phyloP scores from a whole-genome alignment of 257 asterid species.

The Fraxinus excelsior region DNA sequence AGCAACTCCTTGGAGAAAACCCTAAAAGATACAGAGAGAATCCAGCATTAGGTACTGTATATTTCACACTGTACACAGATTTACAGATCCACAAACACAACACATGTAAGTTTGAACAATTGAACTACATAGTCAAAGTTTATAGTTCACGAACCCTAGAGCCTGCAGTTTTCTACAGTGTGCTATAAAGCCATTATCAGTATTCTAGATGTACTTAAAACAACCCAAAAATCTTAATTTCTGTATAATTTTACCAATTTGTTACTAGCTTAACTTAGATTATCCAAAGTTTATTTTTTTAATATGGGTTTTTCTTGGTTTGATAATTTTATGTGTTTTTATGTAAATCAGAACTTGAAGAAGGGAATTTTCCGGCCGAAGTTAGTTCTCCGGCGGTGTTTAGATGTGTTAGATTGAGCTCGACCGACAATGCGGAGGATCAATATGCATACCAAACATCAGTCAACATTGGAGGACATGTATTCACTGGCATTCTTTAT shows the following conservation, averaged over 20 bases:
- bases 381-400: conserved; percentile 68
- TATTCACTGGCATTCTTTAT: conserved; percentile 74
- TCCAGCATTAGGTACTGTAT: conserved; percentile 43
- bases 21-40: conserved; percentile 67
- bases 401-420: conserved; percentile 69
- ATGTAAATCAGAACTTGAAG: conserved; percentile 40
- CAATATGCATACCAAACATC: conserved; percentile 79
- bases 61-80: conserved; percentile 2
- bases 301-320: background rate
- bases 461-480: conserved; percentile 69
- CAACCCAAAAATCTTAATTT: conserved; percentile 13
- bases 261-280: conserved; percentile 21
- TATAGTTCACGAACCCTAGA: conserved; percentile 11
- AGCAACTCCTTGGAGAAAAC: conserved; percentile 35
- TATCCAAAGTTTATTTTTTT: background rate
- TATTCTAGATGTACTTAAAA: conserved; percentile 1
- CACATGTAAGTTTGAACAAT: background rate
- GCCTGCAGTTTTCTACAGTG: conserved; percentile 23
- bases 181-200: background rate
- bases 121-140: background rate
- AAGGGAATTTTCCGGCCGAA: conserved; percentile 64
- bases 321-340: conserved; percentile 2
- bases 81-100: background rate
- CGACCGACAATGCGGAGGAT: conserved; percentile 67
- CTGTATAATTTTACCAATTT: background rate